A percentile compares a stretch with the other conserved stretches of the same genome.
Evolutionary conservation across 768 basidiomycete genomes (phyloP).

Genomic region (Mycena belliarum): DNA sequence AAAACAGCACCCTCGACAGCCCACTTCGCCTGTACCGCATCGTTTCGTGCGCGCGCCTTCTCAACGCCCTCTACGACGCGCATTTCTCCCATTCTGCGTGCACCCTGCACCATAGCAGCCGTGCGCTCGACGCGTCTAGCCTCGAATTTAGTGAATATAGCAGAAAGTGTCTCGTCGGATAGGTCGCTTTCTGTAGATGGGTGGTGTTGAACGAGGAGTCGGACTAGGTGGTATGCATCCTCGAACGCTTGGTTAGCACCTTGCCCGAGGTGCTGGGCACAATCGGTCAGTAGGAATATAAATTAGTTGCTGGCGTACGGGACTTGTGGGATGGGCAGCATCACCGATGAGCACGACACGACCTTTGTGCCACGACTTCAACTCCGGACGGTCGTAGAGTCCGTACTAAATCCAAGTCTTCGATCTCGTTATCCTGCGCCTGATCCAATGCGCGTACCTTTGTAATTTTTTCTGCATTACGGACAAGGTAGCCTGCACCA

Average conservation of each 20-base stretch:
- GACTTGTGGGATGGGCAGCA: conserved; percentile 48
- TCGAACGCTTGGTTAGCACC: conserved; percentile 49
- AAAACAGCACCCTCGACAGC: not conserved
- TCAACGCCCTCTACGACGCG: conserved; percentile 36
- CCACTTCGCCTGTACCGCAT: conserved; percentile 14
- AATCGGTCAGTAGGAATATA: no score
- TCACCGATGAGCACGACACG: conserved; percentile 46
- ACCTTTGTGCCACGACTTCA: conserved; percentile 41
- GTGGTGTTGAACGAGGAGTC: conserved; percentile 34
- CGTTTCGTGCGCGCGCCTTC: conserved; percentile 32
- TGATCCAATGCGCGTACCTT: conserved; percentile 16
- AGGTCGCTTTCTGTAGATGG: conserved; percentile 18
- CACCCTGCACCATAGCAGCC: conserved; percentile 34
- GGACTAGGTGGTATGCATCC: conserved; percentile 38
- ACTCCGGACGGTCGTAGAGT: conserved; percentile 44
- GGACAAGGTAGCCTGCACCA: conserved; percentile 22
- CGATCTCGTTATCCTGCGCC: not conserved
- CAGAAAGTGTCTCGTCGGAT: conserved; percentile 28
- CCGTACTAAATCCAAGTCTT: conserved; percentile 33
- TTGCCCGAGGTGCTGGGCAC: conserved; percentile 49
- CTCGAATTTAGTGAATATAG: conserved; percentile 37
- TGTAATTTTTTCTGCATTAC: conserved; percentile 20
- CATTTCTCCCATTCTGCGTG: conserved; percentile 35
- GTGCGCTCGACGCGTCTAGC: conserved; percentile 36
- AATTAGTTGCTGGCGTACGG: no score